Evolutionary conservation across 2,329 filamentous ascomycete species (phyloP), one percentile per base, ranked within the genome.

Genomic region (Scedosporium dehoogii): DNA sequence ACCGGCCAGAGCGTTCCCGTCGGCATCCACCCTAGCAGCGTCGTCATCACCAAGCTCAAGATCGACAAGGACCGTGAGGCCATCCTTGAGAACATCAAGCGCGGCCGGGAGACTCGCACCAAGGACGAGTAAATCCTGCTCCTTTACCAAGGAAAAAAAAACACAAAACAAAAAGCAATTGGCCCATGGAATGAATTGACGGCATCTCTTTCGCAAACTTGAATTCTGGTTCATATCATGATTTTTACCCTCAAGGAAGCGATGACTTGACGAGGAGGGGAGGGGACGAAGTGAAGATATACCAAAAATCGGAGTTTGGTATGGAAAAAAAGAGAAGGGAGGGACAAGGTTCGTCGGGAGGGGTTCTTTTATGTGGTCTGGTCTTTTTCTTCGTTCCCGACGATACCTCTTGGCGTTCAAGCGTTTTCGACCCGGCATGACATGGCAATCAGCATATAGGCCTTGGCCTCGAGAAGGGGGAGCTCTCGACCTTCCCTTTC

Each of bases 41-140:
- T 96, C 71, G 88, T 96, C 83, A 90, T 99, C 84, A 96, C 89
- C 83, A 97, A 97, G 87, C 86, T 97, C 79, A 96, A 97, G 90
- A 85, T 97, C 74, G 90, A 94, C 85, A 93, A 94, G 88, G 90
- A 96, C 81, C 89, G 91, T 71, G 90, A 94, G 85, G 82, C 81
- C 77, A 94, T 94, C 75, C 84, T 96, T 72, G 90, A 91, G 81
- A 87, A 91, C 80, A 91, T 90, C 82, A 87, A 88, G 81, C 79
- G 81, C 70, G 91, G 90, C 74, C 88, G 90, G 68, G 90, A 93
- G 81, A 83, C 86, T 75, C 81, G 81, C 76, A 81, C 81, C 77
- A 92, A 92, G 83, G 79, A 78, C 81, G 88, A 88, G 60, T 62
- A 62, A 62, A 62, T 41, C n/a, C 14, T n/a, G 12, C 23, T 55